Base-by-base conservation (phyloP, 345 rosid genomes). In the Citrus australasica region DNA sequence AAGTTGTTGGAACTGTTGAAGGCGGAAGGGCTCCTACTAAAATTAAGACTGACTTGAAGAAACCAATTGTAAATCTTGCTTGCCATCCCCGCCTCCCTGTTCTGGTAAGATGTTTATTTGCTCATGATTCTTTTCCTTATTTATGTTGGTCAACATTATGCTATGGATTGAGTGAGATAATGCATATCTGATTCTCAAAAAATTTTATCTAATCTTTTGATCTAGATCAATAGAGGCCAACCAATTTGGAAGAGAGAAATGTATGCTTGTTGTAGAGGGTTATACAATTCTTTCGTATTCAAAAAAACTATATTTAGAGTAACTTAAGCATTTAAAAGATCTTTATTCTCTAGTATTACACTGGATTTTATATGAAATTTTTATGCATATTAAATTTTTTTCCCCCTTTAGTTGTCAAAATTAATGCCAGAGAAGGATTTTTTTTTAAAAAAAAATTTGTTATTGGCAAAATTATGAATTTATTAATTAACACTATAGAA, bases 11-110 rank as follows among this genome's bases (percentile, higher is more conserved):
- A 83, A 96, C 98, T 79, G 90, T 94, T 78, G 98, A 94, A 83
- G 98, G 98, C 59, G 98, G 99, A 68, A 88, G 92, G 80, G 85
- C 95, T 61, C 99, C 99, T 1, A 96, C 98, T 37, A 96, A 92
- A 82, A 96, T 96, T 85, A 96, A 90, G 88, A 87, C 98, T 35
- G 99, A 96, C 87, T 84, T 96, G 87, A 96, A 96, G 88, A 96
- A 90, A 85, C 99, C 98, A 19, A 78, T 96, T 24, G 92, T 96
- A 68, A 94, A 94, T 81, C 94, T 96, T 83, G 93, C 99, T 74
- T 94, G 99, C 85, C 98, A 96, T 87, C 97, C 99, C 66, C 94
- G 99, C 62, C 97, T 89, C n/a, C 97, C 99, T 79, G 91, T 96
- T 70, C 83, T 96, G 92, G 99, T 96, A 90, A 85, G 19, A 37